Conservation (phyloP, 768 basidiomycete genomes). For the Cystobasidium ongulense region DNA sequence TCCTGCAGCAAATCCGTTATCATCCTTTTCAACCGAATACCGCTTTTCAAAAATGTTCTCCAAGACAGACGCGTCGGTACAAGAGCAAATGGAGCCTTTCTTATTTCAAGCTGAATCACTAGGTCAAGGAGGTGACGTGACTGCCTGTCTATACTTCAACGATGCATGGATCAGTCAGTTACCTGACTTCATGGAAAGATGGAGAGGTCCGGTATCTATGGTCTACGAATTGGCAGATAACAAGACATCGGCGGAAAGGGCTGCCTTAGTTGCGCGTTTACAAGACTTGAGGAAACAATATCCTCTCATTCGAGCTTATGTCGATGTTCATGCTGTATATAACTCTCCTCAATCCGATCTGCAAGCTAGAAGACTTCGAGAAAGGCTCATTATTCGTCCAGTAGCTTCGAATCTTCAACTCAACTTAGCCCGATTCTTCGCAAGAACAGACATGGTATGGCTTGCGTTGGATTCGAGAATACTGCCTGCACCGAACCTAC, state of each 20-base stretch:
- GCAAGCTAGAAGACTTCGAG: conserved; percentile 36
- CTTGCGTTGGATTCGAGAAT: conserved; percentile 39
- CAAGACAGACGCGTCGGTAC: conserved; percentile 37
- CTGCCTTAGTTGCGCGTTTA: conserved; percentile 32
- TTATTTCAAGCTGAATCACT: conserved; percentile 35
- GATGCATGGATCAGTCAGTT: conserved; percentile 41
- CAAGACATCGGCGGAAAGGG: background rate
- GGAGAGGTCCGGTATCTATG: conserved; percentile 40
- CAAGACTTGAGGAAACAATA: conserved; percentile 32
- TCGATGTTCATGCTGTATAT: conserved; percentile 41
- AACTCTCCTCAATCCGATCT: conserved; percentile 30
- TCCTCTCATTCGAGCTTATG: conserved; percentile 35
- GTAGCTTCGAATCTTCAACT: conserved; percentile 40
- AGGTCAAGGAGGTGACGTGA: conserved; percentile 28
- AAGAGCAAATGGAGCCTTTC: conserved; percentile 41
- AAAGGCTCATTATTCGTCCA: conserved; percentile 38
- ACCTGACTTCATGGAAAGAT: conserved; percentile 37
- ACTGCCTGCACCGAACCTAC: conserved; percentile 33
- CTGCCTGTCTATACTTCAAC: conserved; percentile 42
- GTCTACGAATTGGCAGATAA: conserved; percentile 37
- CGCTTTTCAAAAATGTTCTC: conserved; percentile 43
- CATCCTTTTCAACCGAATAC: conserved; percentile 38
- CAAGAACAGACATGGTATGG: conserved; percentile 40
- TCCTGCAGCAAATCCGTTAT: conserved; percentile 36
- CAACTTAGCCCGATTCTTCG: conserved; percentile 43